Evolutionary conservation across 2,329 filamentous ascomycete genomes (phyloP).

Genomic region (Pseudogymnoascus verrucosus): DNA sequence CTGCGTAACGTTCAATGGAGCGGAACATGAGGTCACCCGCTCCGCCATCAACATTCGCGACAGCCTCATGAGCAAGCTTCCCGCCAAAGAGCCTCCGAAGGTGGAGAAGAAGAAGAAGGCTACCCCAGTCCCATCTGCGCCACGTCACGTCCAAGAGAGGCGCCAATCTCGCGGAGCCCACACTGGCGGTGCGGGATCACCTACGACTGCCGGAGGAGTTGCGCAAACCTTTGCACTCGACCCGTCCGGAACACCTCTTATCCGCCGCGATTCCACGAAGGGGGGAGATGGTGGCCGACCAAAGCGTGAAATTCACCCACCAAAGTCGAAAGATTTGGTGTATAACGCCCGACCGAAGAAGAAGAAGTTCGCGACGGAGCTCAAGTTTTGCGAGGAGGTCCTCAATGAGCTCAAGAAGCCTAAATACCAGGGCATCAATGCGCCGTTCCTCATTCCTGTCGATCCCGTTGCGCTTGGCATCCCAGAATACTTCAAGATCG

Average conservation of each 20-base stretch:
- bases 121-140: constrained; percentile 27
- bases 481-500: constrained; percentile 82
- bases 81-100: constrained; percentile 50
- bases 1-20: constrained; percentile 73
- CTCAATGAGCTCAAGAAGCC: constrained; percentile 68
- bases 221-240: constrained; percentile 65
- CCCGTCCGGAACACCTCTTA: constrained; percentile 69
- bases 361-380: constrained; percentile 80
- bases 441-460: constrained; percentile 74
- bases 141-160: constrained; percentile 23
- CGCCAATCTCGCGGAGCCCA: constrained; percentile 29
- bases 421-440: constrained; percentile 60
- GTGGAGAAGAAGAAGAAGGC: constrained; percentile 50
- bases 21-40: constrained; percentile 62
- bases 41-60: constrained; percentile 47
- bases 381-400: constrained; percentile 82
- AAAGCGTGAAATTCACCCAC: constrained; percentile 88
- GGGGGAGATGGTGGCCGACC: constrained; percentile 64
- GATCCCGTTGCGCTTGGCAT: constrained; percentile 93
- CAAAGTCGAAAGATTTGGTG: constrained; percentile 83
- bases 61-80: constrained; percentile 51
- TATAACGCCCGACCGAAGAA: constrained; percentile 80
- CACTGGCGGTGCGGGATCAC: constrained; percentile 26
- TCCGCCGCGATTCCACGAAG: constrained; percentile 76
- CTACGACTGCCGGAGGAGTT: constrained; percentile 31